Evolutionary conservation across 306 rosid species (phyloP).

Genomic region (Mimosa bimucronata): DNA sequence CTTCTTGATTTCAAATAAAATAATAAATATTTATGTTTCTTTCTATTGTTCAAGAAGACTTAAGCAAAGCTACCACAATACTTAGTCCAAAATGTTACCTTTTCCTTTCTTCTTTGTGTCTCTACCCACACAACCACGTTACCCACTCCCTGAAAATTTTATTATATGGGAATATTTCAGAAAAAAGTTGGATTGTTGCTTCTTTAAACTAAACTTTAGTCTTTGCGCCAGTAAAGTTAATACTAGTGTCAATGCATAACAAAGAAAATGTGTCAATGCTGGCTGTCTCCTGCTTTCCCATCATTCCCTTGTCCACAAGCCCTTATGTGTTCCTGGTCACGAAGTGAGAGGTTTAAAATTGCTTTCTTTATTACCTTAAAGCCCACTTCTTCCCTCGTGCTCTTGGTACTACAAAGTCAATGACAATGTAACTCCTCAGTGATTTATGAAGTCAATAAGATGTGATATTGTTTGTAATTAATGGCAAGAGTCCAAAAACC

Average conservation of each 20-base stretch:
- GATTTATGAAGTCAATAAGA: slow-evolving; percentile 19
- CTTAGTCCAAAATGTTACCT: slow-evolving; percentile 54
- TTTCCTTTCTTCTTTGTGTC: slow-evolving; percentile 88
- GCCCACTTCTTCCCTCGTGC: slow-evolving; percentile 98
- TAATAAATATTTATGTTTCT: neutral
- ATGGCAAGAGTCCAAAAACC: slow-evolving; percentile 31
- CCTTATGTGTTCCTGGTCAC: slow-evolving; percentile 79
- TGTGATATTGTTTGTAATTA: slow-evolving; percentile 15
- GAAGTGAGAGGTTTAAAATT: slow-evolving; percentile 91
- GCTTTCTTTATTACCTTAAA: slow-evolving; percentile 90
- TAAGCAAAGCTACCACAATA: neutral
- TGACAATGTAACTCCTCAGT: slow-evolving; percentile 15
- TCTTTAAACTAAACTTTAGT: neutral
- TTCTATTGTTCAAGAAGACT: neutral
- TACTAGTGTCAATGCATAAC: slow-evolving; percentile 56
- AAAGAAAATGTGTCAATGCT: slow-evolving; percentile 84
- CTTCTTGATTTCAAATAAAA: neutral
- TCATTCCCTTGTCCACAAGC: slow-evolving; percentile 99
- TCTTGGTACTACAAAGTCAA: slow-evolving; percentile 75
- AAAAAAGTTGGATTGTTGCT: neutral
- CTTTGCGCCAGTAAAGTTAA: slow-evolving; percentile 25
- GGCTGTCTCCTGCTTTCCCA: slow-evolving; percentile 99
- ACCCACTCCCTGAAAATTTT: slow-evolving; percentile 85
- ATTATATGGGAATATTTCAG: slow-evolving; percentile 32
- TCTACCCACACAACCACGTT: slow-evolving; percentile 98